Evolutionary conservation across 2,329 filamentous ascomycete species (phyloP).

Genomic region (Alternaria postmessia): DNA sequence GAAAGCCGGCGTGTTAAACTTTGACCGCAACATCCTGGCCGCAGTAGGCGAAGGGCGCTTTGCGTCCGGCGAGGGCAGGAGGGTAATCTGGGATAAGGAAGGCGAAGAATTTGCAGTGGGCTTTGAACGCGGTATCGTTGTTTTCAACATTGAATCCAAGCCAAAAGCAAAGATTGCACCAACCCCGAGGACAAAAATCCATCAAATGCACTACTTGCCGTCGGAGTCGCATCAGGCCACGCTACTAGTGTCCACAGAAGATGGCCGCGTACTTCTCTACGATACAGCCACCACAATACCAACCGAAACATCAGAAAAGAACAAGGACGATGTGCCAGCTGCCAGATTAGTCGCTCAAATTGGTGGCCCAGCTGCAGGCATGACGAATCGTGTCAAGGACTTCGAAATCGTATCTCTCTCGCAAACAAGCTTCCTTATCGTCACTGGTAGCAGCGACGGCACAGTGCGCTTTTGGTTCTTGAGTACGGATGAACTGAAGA

Average conservation of each 20-base stretch:
- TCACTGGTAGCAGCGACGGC: slow-evolving; percentile 86
- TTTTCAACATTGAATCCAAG: slow-evolving; percentile 88
- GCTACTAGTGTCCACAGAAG: slow-evolving; percentile 85
- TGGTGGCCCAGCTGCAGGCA: slow-evolving; percentile 74
- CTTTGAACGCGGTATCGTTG: slow-evolving; percentile 84
- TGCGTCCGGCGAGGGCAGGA: slow-evolving; percentile 81
- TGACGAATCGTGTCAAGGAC: slow-evolving; percentile 83
- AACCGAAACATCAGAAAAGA: slow-evolving; percentile 39
- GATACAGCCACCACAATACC: slow-evolving; percentile 67
- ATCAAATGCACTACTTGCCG: slow-evolving; percentile 78
- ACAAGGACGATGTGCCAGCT: slow-evolving; percentile 65
- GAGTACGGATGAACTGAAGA: slow-evolving; percentile 35
- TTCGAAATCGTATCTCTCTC: slow-evolving; percentile 71
- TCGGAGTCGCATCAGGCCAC: slow-evolving; percentile 62
- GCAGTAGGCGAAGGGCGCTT: slow-evolving; percentile 79
- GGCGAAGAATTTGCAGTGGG: slow-evolving; percentile 87
- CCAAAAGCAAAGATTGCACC: slow-evolving; percentile 78
- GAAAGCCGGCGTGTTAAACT: slow-evolving; percentile 92
- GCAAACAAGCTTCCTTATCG: slow-evolving; percentile 60
- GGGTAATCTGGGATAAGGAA: slow-evolving; percentile 79
- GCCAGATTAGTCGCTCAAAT: slow-evolving; percentile 73
- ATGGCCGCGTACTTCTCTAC: slow-evolving; percentile 86
- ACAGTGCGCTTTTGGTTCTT: slow-evolving; percentile 80
- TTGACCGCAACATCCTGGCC: slow-evolving; percentile 74
- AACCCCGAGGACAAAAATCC: slow-evolving; percentile 77